phyloP scores from a whole-genome alignment of 768 basidiomycete genomes.

The Hericium rajendrae region DNA sequence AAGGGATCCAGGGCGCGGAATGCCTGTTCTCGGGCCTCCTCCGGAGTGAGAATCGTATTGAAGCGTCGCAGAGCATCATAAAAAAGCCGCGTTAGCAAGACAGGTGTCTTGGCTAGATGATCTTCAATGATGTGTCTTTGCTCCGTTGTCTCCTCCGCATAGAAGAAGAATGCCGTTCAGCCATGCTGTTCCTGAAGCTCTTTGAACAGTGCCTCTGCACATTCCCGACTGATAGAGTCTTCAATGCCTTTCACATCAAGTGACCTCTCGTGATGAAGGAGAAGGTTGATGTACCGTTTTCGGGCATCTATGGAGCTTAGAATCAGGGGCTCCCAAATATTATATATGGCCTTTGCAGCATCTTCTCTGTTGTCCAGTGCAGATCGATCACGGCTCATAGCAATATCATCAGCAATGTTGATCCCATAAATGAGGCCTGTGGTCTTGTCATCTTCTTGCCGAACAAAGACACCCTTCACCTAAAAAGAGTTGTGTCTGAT shows the following conservation, averaged over 20 bases:
- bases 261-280: background rate
- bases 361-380: background rate
- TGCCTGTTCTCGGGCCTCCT: background rate
- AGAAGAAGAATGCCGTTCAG: background rate
- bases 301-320: background rate
- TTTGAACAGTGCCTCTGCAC: background rate
- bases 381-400: background rate
- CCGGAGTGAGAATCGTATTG: background rate
- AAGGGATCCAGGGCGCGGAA: background rate
- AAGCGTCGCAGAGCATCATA: background rate
- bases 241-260: background rate
- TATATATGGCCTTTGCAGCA: background rate
- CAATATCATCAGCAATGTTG: background rate
- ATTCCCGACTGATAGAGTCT: background rate
- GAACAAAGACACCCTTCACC: background rate
- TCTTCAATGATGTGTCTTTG: background rate
- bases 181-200: background rate
- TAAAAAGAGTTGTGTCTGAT: background rate
- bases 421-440: background rate
- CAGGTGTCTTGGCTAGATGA: background rate
- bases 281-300: background rate
- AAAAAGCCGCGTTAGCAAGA: background rate
- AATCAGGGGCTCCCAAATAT: background rate
- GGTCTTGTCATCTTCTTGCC: background rate
- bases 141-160: background rate